These are phyloP conservation scores for Cryptosporidium felis DNA, from an alignment of 169 alveolate genomes.

Conservation along the genomic window DNA sequence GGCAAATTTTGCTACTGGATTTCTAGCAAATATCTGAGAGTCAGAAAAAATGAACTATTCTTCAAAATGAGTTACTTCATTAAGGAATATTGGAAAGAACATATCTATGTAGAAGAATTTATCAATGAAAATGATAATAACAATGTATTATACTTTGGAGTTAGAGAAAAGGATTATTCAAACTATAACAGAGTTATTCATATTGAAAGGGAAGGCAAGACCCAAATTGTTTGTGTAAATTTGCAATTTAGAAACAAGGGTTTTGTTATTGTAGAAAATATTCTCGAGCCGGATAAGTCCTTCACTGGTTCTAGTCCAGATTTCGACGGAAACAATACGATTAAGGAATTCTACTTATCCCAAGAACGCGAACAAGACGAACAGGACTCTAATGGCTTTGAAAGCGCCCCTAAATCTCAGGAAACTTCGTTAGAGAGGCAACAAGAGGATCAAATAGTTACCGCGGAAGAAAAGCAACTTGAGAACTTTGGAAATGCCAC, in stretches of 20 bases:
- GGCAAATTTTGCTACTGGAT: constrained; percentile 33
- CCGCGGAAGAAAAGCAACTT: no score
- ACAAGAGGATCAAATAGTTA: no score
- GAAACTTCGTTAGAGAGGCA: no score
- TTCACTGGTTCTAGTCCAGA: neutral
- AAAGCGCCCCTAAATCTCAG: no score
- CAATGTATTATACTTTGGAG: constrained; percentile 10
- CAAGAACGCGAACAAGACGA: no score
- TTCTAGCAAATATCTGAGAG: constrained; percentile 8
- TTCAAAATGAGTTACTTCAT: constrained; percentile 22
- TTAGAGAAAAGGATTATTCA: neutral
- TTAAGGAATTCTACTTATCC: neutral
- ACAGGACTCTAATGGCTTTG: no score
- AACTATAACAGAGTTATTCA: constrained; percentile 1
- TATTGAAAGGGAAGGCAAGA: constrained; percentile 31
- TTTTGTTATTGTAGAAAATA: constrained; percentile 1
- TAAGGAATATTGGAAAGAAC: constrained; percentile 60
- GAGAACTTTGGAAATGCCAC: no score
- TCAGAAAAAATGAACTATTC: neutral
- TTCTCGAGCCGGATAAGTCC: neutral
- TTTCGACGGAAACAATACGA: constrained; percentile 26
- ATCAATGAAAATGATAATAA: neutral
- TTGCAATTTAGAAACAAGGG: constrained; percentile 12
- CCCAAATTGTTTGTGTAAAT: constrained; percentile 22
- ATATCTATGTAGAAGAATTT: constrained; percentile 1